phyloP scores from a whole-genome alignment of 768 basidiomycete genomes.

The Rhizopogon roseolus region DNA sequence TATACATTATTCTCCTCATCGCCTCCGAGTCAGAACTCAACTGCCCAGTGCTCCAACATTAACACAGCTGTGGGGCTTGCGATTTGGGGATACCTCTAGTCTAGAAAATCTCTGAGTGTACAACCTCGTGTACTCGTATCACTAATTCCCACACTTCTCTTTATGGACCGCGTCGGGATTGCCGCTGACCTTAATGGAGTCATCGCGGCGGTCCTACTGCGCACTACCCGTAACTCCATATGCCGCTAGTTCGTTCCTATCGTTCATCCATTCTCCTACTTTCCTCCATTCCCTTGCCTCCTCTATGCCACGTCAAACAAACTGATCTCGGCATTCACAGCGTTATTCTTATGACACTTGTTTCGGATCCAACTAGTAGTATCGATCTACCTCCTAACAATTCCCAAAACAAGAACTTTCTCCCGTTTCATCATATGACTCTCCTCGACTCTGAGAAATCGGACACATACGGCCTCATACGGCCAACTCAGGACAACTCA shows the following conservation, averaged over 20 bases:
- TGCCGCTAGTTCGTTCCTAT: background rate
- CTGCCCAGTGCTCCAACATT: slow-evolving; percentile 1
- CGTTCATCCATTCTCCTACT: background rate
- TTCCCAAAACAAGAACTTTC: background rate
- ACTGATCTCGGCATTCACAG: slow-evolving; percentile 3
- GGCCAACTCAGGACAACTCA: background rate
- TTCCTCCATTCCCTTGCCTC: background rate
- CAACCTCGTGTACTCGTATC: too few relatives aligned
- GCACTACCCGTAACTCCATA: background rate
- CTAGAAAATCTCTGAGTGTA: too few relatives aligned
- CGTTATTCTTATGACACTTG: background rate
- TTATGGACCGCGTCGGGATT: background rate
- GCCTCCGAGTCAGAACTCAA: too few relatives aligned
- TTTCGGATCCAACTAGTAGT: background rate
- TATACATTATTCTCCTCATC: background rate
- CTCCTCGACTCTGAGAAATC: background rate
- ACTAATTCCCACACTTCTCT: background rate
- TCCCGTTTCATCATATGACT: background rate
- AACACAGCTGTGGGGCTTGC: slow-evolving; percentile 4
- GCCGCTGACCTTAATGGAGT: background rate
- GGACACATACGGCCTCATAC: background rate
- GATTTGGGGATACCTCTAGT: too few relatives aligned
- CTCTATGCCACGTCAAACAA: background rate
- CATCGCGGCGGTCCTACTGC: background rate
- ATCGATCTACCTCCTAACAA: background rate